phyloP scores from a whole-genome alignment of 306 rosid species.

The Trifolium dubium region DNA sequence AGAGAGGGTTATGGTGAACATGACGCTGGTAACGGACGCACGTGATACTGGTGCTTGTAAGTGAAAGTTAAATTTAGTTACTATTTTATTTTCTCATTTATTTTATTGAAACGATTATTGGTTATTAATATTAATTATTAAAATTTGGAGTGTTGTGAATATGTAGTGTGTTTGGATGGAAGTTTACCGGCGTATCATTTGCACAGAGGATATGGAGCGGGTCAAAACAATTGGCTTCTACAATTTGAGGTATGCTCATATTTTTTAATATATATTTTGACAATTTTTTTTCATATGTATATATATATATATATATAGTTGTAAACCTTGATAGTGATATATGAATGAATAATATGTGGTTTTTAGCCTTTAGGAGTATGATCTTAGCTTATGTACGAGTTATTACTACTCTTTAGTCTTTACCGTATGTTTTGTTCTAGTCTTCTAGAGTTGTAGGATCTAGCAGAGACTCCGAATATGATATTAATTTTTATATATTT shows the following conservation, averaged over 20 bases:
- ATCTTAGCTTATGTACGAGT: not conserved
- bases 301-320: too few relatives aligned
- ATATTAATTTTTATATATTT: too few relatives aligned
- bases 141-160: not conserved
- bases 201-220: constrained; percentile 83
- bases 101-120: not conserved
- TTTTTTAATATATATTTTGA: not conserved
- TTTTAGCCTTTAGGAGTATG: too few relatives aligned
- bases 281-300: too few relatives aligned
- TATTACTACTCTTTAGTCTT: too few relatives aligned
- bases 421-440: too few relatives aligned
- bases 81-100: not conserved
- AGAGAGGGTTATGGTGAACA: constrained; percentile 61
- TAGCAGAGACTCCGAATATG: too few relatives aligned
- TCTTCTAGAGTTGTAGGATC: too few relatives aligned
- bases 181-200: constrained; percentile 94
- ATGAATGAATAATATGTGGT: too few relatives aligned
- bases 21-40: constrained; percentile 72
- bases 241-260: constrained; percentile 72
- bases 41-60: constrained; percentile 72
- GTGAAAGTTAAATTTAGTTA: constrained; percentile 24
- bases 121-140: not conserved
- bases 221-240: constrained; percentile 81
- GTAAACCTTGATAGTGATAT: too few relatives aligned
- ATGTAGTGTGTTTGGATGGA: constrained; percentile 89